phyloP scores from a whole-genome alignment of 23 red algal species.

The Chondrus crispus region DNA sequence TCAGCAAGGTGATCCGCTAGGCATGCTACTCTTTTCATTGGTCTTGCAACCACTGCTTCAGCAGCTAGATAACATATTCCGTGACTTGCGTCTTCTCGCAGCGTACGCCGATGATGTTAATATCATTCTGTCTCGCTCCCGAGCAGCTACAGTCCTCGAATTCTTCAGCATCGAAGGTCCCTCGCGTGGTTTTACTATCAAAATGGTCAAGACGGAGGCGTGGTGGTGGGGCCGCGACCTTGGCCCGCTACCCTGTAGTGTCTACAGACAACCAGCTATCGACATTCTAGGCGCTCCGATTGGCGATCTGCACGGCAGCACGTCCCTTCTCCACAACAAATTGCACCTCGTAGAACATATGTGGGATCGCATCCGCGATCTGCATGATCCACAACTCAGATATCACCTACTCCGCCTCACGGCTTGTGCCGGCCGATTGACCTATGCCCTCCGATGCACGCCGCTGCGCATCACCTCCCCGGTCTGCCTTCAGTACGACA shows the following conservation, averaged over 20 bases:
- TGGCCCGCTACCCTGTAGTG: not conserved
- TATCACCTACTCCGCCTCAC: not conserved
- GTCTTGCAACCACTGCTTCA: slow-evolving; percentile 4
- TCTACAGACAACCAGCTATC: not conserved
- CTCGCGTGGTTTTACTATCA: not conserved
- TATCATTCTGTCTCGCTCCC: not conserved
- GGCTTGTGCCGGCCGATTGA: not conserved
- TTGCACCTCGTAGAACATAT: not conserved
- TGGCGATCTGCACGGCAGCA: not conserved
- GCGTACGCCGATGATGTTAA: not conserved
- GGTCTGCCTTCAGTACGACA: not conserved
- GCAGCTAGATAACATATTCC: not conserved
- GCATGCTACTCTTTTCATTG: not conserved
- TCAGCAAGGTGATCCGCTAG: slow-evolving; percentile 7
- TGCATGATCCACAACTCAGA: not conserved
- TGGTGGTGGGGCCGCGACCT: not conserved
- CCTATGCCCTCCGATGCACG: not conserved
- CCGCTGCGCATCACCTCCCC: not conserved
- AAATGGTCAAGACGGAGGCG: not conserved
- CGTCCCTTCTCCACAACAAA: not conserved
- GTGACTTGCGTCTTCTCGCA: not conserved
- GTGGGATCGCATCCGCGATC: not conserved
- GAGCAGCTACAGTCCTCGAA: not conserved
- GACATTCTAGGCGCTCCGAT: not conserved
- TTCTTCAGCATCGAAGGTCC: not conserved